Percentiles rank a stretch among this genome's conserved stretches.
Evolutionary conservation across 225 moss, liverwort and hornwort genomes (phyloP).

Genomic region (Antitrichia curtipendula): DNA sequence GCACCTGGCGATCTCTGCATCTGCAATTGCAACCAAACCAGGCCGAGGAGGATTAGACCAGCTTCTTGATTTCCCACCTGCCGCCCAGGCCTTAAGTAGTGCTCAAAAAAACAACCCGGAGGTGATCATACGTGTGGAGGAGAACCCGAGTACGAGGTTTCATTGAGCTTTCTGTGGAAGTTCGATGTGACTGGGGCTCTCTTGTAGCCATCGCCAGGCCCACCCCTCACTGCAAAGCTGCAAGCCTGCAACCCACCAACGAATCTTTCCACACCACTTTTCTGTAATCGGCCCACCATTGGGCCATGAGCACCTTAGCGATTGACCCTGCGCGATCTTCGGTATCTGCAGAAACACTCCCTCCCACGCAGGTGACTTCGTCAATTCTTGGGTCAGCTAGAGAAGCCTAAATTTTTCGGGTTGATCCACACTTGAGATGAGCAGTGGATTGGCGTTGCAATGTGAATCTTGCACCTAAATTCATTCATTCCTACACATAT

Average conservation of each 20-base stretch:
- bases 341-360: not conserved
- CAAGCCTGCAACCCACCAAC: not conserved
- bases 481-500: not conserved
- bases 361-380: not conserved
- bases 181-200: not conserved
- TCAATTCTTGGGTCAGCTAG: not conserved
- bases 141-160: not conserved
- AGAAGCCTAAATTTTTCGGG: not conserved
- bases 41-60: not conserved
- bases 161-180: not conserved
- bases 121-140: not conserved
- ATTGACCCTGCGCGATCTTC: not conserved
- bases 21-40: not conserved
- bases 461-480: not conserved
- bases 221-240: not conserved
- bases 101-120: not conserved
- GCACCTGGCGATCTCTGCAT: not conserved
- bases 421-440: not conserved
- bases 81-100: constrained; percentile 10
- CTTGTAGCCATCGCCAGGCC: not conserved
- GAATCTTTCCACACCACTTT: not conserved
- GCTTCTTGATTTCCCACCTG: not conserved
- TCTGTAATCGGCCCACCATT: not conserved
- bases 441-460: not conserved
- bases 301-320: not conserved